Conservation (phyloP, 108 stramenopile species). For the Cyclotella cryptica region DNA sequence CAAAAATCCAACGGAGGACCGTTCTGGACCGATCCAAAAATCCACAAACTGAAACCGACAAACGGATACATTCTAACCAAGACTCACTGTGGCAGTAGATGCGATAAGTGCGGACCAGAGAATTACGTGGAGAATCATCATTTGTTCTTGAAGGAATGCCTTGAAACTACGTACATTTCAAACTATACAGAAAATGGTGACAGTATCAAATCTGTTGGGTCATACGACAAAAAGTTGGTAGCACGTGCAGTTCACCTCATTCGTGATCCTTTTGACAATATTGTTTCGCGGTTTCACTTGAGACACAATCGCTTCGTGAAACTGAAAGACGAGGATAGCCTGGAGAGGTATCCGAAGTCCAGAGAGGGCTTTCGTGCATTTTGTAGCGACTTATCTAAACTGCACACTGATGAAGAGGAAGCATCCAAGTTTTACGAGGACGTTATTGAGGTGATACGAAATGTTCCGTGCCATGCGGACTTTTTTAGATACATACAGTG, state of each 20-base stretch:
- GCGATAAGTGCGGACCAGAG: conserved; percentile 48
- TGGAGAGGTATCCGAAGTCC: conserved; percentile 43
- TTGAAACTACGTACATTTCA: conserved; percentile 34
- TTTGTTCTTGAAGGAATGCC: conserved; percentile 48
- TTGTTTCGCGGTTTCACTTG: conserved; percentile 68
- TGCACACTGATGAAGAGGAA: conserved; percentile 22
- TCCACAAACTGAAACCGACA: conserved; percentile 3
- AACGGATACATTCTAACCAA: conserved; percentile 21
- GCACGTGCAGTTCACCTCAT: conserved; percentile 65
- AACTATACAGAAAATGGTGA: conserved; percentile 21
- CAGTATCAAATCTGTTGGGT: conserved; percentile 12
- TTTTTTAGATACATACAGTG: conserved; percentile 83
- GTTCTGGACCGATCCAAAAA: conserved; percentile 25
- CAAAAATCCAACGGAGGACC: conserved; percentile 10
- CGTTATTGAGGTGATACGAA: conserved; percentile 40
- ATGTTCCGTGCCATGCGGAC: conserved; percentile 78
- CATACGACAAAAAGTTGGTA: conserved; percentile 46
- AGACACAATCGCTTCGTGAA: conserved; percentile 36
- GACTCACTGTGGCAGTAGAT: conserved; percentile 60
- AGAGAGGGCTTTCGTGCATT: conserved; percentile 58
- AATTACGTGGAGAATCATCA: conserved; percentile 58
- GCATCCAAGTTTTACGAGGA: conserved; percentile 39
- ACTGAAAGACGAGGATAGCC: conserved; percentile 32
- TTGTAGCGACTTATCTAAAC: conserved; percentile 35
- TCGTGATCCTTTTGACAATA: conserved; percentile 69